Percentiles rank a stretch among this genome's conserved stretches.
These are phyloP conservation scores for Candida chauliodis DNA, from an alignment of 805 yeast genomes.

Conservation along the genomic window DNA sequence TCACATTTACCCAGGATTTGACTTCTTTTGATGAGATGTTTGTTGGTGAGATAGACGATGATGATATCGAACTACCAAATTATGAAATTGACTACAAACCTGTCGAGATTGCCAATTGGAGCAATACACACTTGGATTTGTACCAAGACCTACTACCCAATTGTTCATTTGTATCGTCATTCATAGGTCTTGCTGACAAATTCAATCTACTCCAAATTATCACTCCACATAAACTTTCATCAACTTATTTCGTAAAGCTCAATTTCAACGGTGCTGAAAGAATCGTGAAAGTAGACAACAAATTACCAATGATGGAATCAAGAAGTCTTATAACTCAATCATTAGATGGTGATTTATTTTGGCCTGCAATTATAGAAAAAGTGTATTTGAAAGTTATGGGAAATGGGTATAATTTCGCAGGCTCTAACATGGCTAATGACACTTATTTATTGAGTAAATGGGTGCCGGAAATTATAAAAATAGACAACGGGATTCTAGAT, in stretches of 20 bases:
- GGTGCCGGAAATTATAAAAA: constrained; percentile 57
- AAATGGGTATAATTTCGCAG: constrained; percentile 57
- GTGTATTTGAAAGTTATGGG: constrained; percentile 63
- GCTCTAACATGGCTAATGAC: constrained; percentile 76
- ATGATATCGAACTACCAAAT: constrained; percentile 14
- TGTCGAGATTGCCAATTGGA: constrained; percentile 29
- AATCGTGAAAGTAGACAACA: constrained; percentile 44
- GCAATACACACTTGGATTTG: constrained; percentile 39
- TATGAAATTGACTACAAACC: constrained; percentile 8
- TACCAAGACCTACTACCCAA: constrained; percentile 55
- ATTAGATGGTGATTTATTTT: constrained; percentile 29
- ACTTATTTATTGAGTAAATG: constrained; percentile 65
- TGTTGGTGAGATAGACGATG: constrained; percentile 2
- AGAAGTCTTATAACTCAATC: constrained; percentile 37
- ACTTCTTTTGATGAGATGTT: constrained; percentile 11
- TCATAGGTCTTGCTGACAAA: constrained; percentile 44
- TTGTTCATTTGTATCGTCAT: constrained; percentile 73
- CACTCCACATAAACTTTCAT: constrained; percentile 18
- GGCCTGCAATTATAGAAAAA: constrained; percentile 79
- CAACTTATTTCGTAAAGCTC: constrained; percentile 38
- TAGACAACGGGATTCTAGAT: constrained; percentile 31
- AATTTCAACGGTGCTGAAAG: constrained; percentile 53
- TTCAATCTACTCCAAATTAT: neutral
- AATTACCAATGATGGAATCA: constrained; percentile 35
- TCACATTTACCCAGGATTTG: constrained; percentile 14